These are phyloP conservation scores for Apocynum venetum DNA, from an alignment of 257 asterid species.

Conservation along the genomic window DNA sequence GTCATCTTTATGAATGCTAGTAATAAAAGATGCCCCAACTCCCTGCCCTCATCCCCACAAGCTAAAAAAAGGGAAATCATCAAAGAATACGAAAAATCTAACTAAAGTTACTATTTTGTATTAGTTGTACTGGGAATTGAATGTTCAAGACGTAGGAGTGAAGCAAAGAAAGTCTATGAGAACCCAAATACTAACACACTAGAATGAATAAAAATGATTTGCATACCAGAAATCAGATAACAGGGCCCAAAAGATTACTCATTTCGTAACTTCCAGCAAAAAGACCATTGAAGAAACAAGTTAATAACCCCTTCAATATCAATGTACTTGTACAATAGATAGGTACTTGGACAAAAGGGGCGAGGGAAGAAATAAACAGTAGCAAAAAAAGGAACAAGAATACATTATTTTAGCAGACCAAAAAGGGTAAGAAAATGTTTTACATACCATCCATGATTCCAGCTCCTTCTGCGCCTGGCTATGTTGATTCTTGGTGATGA, in stretches of 20 bases:
- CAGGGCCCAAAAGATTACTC: not conserved
- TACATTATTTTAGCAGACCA: not conserved
- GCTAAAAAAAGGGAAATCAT: not conserved
- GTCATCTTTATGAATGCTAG: not conserved
- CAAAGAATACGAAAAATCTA: not conserved
- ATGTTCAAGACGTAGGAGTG: not conserved
- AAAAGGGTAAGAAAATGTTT: not conserved
- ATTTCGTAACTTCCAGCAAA: not conserved
- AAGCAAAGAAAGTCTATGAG: not conserved
- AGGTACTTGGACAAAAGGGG: too few relatives aligned
- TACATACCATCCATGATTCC: slow-evolving; percentile 22
- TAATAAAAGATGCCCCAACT: not conserved
- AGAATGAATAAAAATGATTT: not conserved
- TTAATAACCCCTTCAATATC: not conserved
- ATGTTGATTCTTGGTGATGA: not conserved
- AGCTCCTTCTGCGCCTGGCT: not conserved
- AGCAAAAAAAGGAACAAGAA: not conserved
- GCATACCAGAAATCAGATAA: too few relatives aligned
- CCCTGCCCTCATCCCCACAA: not conserved
- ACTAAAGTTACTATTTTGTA: not conserved
- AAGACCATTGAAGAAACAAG: not conserved
- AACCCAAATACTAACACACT: not conserved
- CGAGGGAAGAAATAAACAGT: not conserved
- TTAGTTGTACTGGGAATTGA: not conserved
- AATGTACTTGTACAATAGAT: not conserved